Conservation (phyloP, 257 asterid species). For the Solanum bukasovii region DNA sequence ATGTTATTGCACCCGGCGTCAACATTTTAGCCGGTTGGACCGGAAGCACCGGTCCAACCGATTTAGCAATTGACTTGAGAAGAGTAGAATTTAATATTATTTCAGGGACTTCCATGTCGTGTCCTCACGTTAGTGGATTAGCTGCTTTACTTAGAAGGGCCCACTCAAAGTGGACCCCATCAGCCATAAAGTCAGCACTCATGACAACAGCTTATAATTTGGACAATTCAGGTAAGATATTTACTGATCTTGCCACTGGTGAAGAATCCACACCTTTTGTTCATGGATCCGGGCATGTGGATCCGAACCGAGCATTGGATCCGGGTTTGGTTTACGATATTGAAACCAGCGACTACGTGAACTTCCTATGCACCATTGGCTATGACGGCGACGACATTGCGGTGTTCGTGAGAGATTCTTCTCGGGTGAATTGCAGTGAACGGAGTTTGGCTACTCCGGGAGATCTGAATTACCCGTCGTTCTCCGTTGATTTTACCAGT, state of each 20-base stretch:
- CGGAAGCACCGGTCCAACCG: constrained; percentile 54
- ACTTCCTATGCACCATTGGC: constrained; percentile 69
- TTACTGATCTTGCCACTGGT: constrained; percentile 82
- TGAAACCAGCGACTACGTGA: constrained; percentile 35
- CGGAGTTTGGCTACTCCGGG: constrained; percentile 49
- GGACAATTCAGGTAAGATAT: constrained; percentile 45
- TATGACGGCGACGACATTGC: constrained; percentile 34
- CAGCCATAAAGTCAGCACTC: constrained; percentile 80
- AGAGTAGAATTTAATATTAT: constrained; percentile 74
- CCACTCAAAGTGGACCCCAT: constrained; percentile 63
- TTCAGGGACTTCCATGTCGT: constrained; percentile 93
- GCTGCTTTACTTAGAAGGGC: constrained; percentile 71
- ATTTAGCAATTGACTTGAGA: constrained; percentile 54
- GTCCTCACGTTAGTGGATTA: constrained; percentile 93
- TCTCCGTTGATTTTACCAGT: constrained; percentile 50
- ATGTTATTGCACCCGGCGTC: constrained; percentile 86
- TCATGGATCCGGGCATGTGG: constrained; percentile 86
- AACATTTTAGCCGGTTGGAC: constrained; percentile 97
- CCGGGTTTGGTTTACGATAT: constrained; percentile 82
- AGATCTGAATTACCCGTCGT: constrained; percentile 77
- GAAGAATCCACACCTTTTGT: constrained; percentile 42
- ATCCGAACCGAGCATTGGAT: constrained; percentile 65
- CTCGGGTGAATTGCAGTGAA: constrained; percentile 40
- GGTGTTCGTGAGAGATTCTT: constrained; percentile 24
- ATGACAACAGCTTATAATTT: constrained; percentile 72